Conservation (phyloP, 257 asterid genomes). For the Datura wrightii region DNA sequence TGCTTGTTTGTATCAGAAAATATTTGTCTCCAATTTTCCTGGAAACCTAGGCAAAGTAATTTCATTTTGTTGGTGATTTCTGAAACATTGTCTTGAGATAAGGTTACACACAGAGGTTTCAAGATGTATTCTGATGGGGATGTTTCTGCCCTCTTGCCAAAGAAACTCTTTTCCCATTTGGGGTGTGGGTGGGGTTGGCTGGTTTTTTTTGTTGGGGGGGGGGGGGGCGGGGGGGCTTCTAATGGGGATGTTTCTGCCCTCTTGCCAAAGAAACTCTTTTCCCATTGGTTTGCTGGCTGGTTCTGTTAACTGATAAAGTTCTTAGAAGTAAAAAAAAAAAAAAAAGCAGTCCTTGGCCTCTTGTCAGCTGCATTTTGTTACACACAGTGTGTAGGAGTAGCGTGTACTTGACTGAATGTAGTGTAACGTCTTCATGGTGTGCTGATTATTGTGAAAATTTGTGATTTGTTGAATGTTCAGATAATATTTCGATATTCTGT, state of each 20-base stretch:
- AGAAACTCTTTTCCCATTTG: background rate
- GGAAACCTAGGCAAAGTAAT: background rate
- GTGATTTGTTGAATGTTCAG: slow-evolving; percentile 17
- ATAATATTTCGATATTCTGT: slow-evolving; percentile 16
- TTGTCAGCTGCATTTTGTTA: background rate
- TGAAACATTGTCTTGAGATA: background rate
- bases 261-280: background rate
- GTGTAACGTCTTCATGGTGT: background rate
- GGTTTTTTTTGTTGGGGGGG: background rate
- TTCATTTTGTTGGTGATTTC: background rate
- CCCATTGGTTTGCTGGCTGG: background rate
- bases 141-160: background rate
- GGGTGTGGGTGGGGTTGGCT: background rate
- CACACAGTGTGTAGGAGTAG: background rate
- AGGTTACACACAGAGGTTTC: background rate
- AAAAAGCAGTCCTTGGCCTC: background rate
- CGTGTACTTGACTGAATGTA: background rate
- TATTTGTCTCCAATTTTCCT: background rate
- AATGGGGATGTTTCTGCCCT: background rate
- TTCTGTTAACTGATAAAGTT: background rate
- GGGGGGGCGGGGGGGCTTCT: background rate
- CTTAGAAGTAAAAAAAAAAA: background rate
- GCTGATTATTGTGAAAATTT: background rate
- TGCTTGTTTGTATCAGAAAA: background rate
- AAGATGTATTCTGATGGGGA: background rate